Evolutionary conservation across 2,329 filamentous ascomycete species (phyloP), one percentile per base, ranked within the genome.

Genomic region (Penicillium sp.): DNA sequence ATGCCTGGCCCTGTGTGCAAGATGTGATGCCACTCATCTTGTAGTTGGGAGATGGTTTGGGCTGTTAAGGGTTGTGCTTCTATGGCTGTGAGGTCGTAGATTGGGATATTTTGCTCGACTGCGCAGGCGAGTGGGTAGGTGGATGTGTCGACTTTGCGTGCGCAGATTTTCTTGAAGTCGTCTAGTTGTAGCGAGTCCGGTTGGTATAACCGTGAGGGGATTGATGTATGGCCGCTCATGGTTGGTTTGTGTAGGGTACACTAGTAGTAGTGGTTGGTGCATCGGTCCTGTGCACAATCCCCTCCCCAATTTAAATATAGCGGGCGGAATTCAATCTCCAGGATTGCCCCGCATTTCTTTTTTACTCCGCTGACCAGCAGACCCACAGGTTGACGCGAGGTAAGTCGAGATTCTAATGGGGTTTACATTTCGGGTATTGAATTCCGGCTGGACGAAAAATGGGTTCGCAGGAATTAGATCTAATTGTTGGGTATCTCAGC

Each of bases 11-110:
- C 84, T 1, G 74, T 70, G 49, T 78, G 72, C 2, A 87, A 77
- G 49, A 83, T 76, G 52, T 82, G 75, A 59, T 85, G 79, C 78
- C 82, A 83, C 71, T 86, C 84, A 56, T 85, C 78, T 64, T 85
- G 82, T 2, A 86, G 75, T 3, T 66, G 60, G 13, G 68, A 55
- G 23, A 70, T 62, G n/a, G 66, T 60, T 1, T 57, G 37, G 6
- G 60, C 10, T 21, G 72, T 65, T 0, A 69, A 51, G 3, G 70
- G 20, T 13, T 33, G 33, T 20, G 48, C 60, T 3, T 75, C 65
- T 50, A 75, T 73, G 2, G 62, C 54, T 0, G 68, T 59, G 5
- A 82, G 70, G 27, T 80, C 67, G 68, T 86, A 86, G 53, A 85
- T 76, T 0, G 83, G 83, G 3, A 86, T 72, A 56, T 84, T 84